Evolutionary conservation across 176 grass and related monocot genomes (phyloP), one percentile per base, ranked within the genome.

Genomic region (Ensete glaucum): DNA sequence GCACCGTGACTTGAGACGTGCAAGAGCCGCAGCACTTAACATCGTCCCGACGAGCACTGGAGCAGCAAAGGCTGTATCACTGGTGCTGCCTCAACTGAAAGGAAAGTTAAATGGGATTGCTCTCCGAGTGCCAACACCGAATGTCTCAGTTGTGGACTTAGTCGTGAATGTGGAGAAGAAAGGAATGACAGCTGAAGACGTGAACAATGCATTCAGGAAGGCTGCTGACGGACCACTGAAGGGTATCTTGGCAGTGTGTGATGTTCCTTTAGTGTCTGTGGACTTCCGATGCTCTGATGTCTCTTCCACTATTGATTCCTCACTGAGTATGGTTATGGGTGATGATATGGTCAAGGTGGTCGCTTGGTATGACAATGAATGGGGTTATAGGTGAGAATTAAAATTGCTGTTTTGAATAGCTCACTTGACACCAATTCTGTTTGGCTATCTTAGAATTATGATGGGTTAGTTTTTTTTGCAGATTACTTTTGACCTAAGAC

Each of bases 321-420:
- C 95, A 12, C 84, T 99, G 72, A 94, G 86, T 59, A 99, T 99
- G 95, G 95, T 99, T 62, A 99, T 99, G 95, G 95, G 95, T 17
- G 88, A 94, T 54, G 95, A 99, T 82, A 99, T 99, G 95, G 90
- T 99, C 57, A 99, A 99, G 86, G 95, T 99, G 77, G 90, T 99
- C 49, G 95, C 90, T 15, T 99, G 95, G 95, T 99, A 99, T 78
- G 95, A 99, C 88, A 99, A 99, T 71, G 95, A 99, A 76, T 99
- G 95, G 95, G 95, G 88, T 0, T 99, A 99, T 86, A 98, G 95
- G 95, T 98, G 59, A 88, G 81, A 52, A 68, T 27, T 54, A 9
- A 1, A 22, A 54, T 57, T 53, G 12, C 19, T 60, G 17, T 1
- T 2, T 63, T 11, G 25, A 20, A 3, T 51, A 23, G 16, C 7